Base-by-base conservation (phyloP, 2,329 filamentous ascomycete species). In the Gliomastix tumulicola region DNA sequence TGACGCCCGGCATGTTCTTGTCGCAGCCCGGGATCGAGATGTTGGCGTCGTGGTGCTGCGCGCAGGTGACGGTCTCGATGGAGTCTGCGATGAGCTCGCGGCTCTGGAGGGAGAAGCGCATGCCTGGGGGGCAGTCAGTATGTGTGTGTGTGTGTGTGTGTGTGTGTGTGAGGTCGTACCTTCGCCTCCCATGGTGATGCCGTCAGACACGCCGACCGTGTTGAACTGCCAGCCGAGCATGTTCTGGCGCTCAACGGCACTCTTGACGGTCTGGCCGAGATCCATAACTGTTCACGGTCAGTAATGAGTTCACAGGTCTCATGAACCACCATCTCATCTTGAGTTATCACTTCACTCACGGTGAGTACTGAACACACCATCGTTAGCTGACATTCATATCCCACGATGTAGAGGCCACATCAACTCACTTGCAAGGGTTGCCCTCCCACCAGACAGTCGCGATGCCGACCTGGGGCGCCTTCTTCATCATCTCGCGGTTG, bases 201-300 rank as follows among this genome's bases (percentile, higher is more conserved):
- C 89, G 59, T 95, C 88, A 9, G 86, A 88, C 10, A 96, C 68
- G 35, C 89, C 88, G 44, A 95, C 76, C 15, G 88, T 94, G 58
- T 92, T 94, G 63, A 89, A 95, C 58, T 94, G 88, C 88, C 88
- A 97, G 30, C 79, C 89, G 18, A 97, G 71, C 86, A 96, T 94
- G 18, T 82, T 84, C 51, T 89, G 77, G 50, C 84, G 85, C 49
- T 84, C 69, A 3, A 96, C 73, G 2, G 85, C 76, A 48, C 79
- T 80, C 63, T 96, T 97, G 50, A 92, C 85, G 33, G 86, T 84
- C 53, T 87, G 88, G 23, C 84, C 90, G 43, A 97, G 74, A 46
- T 94, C 88, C 41, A 94, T 73, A 45, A 97, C 80, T 82, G 66
- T 51, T 18, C 7, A 11, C 20, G 37, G 38, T 16, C 16, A n/a